Conservation (phyloP, 1,139 yeast genomes). For the Blastobotrys indianensis region DNA sequence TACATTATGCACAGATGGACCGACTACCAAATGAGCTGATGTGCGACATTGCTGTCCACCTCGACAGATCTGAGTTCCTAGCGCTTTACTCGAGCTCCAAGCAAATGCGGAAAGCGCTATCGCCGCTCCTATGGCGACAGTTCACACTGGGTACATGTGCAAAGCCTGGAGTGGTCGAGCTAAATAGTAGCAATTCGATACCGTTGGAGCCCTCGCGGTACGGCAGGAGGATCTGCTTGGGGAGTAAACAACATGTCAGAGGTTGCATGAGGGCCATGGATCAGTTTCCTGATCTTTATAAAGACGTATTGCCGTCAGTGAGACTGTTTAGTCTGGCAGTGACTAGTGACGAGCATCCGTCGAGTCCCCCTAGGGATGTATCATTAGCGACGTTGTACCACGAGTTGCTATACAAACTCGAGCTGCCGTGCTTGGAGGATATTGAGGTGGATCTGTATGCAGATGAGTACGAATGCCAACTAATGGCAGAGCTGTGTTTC, state of each 20-base stretch:
- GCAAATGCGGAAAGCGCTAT: conserved; percentile 1
- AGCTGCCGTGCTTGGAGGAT: conserved; percentile 1
- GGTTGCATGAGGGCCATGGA: background rate
- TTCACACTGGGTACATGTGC: conserved; percentile 5
- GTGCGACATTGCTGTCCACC: background rate
- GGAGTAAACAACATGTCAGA: background rate
- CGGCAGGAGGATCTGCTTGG: conserved; percentile 4
- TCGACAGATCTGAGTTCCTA: conserved; percentile 1
- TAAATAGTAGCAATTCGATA: background rate
- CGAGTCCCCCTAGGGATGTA: conserved; percentile 3
- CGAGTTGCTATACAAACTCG: background rate
- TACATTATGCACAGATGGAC: background rate
- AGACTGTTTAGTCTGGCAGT: conserved; percentile 3
- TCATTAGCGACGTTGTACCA: conserved; percentile 3
- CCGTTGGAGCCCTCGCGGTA: conserved; percentile 7
- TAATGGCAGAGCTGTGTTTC: conserved; percentile 3
- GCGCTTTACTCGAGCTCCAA: conserved; percentile 1
- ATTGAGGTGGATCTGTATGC: conserved; percentile 9
- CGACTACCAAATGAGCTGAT: conserved; percentile 6
- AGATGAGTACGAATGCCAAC: conserved; percentile 6
- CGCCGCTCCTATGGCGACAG: conserved; percentile 9
- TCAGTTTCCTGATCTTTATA: conserved; percentile 1
- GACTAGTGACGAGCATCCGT: conserved; percentile 7
- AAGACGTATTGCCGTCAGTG: conserved; percentile 4
- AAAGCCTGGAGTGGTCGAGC: conserved; percentile 6